Base-by-base conservation (phyloP, 2,329 filamentous ascomycete species). In the Paraphaeosphaeria sporulosa region DNA sequence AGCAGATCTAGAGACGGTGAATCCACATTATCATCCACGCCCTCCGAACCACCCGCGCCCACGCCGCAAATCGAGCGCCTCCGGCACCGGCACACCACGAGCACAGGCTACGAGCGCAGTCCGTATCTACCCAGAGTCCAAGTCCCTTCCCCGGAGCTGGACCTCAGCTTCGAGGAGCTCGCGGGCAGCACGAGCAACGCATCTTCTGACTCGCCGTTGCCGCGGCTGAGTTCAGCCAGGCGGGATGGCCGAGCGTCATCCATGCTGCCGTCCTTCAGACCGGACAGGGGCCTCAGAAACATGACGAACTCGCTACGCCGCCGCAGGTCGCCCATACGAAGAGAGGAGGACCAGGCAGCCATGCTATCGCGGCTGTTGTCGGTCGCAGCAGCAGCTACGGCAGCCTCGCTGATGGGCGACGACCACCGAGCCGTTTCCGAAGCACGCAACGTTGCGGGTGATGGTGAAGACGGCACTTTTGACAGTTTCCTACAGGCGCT, bases 401-500 rank as follows among this genome's bases (percentile, higher is more conserved):
- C 87, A 55, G 86, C 87, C 48, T 87, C 88, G 57, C 80, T 89
- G 40, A 88, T 88, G 64, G 87, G 87, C n/a, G 83, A 84, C 40
- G 81, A 86, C 64, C 82, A 84, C 48, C 82, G 84, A 58, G 82
- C 83, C 2, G 78, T 87, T 49, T 82, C 85, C 27, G 84, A 86
- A 65, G 83, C 86, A 15, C 81, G 86, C 59, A 81, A 82, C 58
- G 71, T 86, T 49, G 83, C 83, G 3, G 82, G 81, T 36, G 83
- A 85, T 59, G 84, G 83, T 15, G 80, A 88, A 53, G 87, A 89
- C 63, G 87, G 86, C 58, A 87, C 85, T 42, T 83, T 90, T 57
- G 85, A 89, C 64, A 86, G 84, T 57, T 88, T 90, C 62, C 81
- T 89, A 25, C 84, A 86, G 64, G 87, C 86, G 38, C 77, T 90